Evolutionary conservation across 2,329 filamentous ascomycete genomes (phyloP), one percentile per base, ranked within the genome.

Genomic region (Aspergillus jensenii): DNA sequence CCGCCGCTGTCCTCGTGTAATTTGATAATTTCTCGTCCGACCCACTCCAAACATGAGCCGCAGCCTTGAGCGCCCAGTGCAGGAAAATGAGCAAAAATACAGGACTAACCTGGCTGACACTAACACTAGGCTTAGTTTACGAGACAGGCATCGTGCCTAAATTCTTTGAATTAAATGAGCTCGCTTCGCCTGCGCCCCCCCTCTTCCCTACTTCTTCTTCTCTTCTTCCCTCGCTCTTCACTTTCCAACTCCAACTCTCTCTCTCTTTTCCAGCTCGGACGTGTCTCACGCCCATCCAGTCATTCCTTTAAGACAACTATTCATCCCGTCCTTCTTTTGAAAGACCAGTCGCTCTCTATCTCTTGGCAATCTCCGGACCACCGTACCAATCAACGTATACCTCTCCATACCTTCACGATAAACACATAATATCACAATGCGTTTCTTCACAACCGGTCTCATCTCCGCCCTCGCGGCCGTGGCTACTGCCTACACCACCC

Each of bases 391-490:
- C 48, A 47, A 33, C 47, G n/a, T n/a, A 37, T n/a, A 31, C 15
- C 23, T 19, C n/a, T 27, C 19, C 25, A 45, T 48, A 40, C 44
- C 43, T 53, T 51, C 15, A 27, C 52, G 19, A 49, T 47, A 52
- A 52, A 50, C 55, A 48, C 25, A 54, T 17, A 58, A 23, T 41
- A 45, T 59, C 63, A 76, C 64, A 58, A 77, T 78, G 74, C 73
- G 72, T 69, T 74, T 78, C 70, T 66, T 73, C 64, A 64, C 68
- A 46, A 62, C 70, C 49, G 63, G 71, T 60, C 52, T 75, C 59
- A 51, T 76, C 62, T 69, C 75, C 41, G 69, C 73, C 67, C 67
- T 79, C 52, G 69, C 67, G 61, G 74, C 75, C 64, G 57, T 75
- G 50, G 74, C 70, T 50, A 67, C 75, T 53, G 74, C 75, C 60